phyloP scores from a whole-genome alignment of 1,284 basidiomycete genomes.

The Thelephora terrestris region DNA sequence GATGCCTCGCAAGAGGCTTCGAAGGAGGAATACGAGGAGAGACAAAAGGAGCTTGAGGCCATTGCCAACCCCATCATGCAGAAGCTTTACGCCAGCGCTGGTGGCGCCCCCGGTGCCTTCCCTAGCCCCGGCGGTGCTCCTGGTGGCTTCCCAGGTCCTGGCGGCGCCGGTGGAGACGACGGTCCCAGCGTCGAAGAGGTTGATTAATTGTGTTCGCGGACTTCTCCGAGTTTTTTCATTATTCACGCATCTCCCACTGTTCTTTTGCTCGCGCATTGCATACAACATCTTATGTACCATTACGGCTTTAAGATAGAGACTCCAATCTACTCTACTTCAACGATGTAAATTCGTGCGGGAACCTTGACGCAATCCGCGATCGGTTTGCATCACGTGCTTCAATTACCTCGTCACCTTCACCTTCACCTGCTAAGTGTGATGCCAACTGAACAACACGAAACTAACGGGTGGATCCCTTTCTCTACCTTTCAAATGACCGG shows the following conservation, averaged over 20 bases:
- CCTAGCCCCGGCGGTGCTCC: slow-evolving; percentile 32
- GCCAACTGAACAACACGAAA: neutral
- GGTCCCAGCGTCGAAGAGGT: slow-evolving; percentile 88
- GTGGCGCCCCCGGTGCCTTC: slow-evolving; percentile 46
- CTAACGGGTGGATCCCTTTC: neutral
- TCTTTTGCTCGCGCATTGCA: too few species aligned
- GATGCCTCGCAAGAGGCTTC: slow-evolving; percentile 84
- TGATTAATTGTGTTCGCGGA: slow-evolving; percentile 35
- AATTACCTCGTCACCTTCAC: too few species aligned
- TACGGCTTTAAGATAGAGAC: too few species aligned
- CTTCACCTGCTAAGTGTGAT: neutral
- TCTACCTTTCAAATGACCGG: slow-evolving; percentile 1
- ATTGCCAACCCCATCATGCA: slow-evolving; percentile 92
- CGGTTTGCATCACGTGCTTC: too few species aligned
- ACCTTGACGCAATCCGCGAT: neutral
- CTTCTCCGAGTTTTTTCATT: neutral
- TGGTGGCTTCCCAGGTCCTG: slow-evolving; percentile 33
- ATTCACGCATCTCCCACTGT: too few species aligned
- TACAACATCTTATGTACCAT: too few species aligned
- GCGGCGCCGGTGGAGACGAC: slow-evolving; percentile 48
- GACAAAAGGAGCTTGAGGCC: slow-evolving; percentile 92
- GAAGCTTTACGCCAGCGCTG: slow-evolving; percentile 77
- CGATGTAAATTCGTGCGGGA: slow-evolving; percentile 6
- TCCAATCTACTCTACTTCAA: too few species aligned
- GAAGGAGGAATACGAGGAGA: slow-evolving; percentile 93